These are phyloP conservation scores for Blastocystis sp. DNA, from an alignment of 352 stramenopile genomes.

Conservation along the genomic window DNA sequence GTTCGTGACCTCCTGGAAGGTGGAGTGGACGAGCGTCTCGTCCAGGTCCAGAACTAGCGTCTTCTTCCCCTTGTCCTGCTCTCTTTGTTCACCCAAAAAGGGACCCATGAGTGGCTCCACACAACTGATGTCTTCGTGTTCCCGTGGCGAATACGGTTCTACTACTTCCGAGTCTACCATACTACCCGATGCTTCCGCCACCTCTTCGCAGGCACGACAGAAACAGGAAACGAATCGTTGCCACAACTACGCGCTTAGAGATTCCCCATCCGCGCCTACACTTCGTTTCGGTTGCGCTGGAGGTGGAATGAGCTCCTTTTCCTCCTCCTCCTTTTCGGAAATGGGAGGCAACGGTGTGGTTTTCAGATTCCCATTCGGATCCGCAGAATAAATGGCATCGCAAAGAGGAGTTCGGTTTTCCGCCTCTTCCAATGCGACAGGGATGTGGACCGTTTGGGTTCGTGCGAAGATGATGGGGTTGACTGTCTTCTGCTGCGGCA, in stretches of 20 bases:
- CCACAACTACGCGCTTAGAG: background rate
- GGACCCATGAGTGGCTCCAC: slow-evolving; percentile 10
- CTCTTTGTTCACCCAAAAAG: slow-evolving; percentile 57
- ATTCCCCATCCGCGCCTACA: background rate
- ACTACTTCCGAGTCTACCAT: background rate
- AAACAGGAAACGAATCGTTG: slow-evolving; percentile 9
- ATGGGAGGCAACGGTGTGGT: background rate
- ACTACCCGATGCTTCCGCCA: background rate
- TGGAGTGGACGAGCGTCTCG: slow-evolving; percentile 91
- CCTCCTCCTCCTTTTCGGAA: slow-evolving; percentile 7
- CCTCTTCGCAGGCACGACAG: background rate
- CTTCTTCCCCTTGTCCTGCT: slow-evolving; percentile 70
- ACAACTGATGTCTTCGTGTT: background rate
- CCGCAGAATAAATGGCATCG: slow-evolving; percentile 31
- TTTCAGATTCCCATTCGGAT: slow-evolving; percentile 5
- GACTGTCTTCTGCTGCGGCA: background rate
- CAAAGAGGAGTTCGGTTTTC: background rate
- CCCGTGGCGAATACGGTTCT: background rate
- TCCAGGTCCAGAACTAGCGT: slow-evolving; percentile 86
- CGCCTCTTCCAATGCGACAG: background rate
- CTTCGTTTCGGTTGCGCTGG: background rate
- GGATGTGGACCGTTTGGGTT: slow-evolving; percentile 48
- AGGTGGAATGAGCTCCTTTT: background rate
- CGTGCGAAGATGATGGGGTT: slow-evolving; percentile 55
- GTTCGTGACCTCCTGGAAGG: slow-evolving; percentile 80